A percentile compares a stretch with the other conserved stretches of the same genome.
phyloP scores from a whole-genome alignment of 75 land plant genomes.

The Chamaecyparis obtusa region DNA sequence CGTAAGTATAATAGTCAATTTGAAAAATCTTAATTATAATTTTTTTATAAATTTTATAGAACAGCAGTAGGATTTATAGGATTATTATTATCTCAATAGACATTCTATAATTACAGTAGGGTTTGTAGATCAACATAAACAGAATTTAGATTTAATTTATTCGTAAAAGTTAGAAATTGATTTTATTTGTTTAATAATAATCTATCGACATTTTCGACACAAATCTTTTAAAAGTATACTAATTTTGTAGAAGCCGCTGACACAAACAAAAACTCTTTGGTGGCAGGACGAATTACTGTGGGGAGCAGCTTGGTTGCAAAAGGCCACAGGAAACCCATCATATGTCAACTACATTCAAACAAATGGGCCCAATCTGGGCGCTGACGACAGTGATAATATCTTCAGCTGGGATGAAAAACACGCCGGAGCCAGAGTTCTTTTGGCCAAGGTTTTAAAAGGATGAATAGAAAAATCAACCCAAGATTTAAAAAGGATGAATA shows the following conservation, averaged over 20 bases:
- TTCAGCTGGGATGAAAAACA: slow-evolving; percentile 49
- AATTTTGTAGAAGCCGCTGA: neutral
- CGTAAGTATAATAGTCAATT: slow-evolving; percentile 7
- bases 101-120: too few species aligned
- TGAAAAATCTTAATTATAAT: too few species aligned
- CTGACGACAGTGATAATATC: slow-evolving; percentile 14
- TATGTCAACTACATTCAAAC: slow-evolving; percentile 31
- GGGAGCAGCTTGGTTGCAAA: slow-evolving; percentile 52
- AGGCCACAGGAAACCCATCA: slow-evolving; percentile 14
- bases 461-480: neutral
- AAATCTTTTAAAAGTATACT: too few species aligned
- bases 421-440: slow-evolving; percentile 37
- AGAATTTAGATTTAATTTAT: too few species aligned
- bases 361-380: slow-evolving; percentile 17
- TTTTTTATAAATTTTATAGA: too few species aligned
- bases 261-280: neutral
- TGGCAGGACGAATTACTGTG: slow-evolving; percentile 35
- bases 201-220: too few species aligned
- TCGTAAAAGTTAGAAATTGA: too few species aligned
- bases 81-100: too few species aligned
- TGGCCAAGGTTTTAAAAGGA: slow-evolving; percentile 21
- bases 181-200: too few species aligned
- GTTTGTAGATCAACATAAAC: too few species aligned
- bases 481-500: slow-evolving; percentile 7
- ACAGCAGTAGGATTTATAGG: too few species aligned